Evolutionary conservation across 1,284 basidiomycete species (phyloP).

Genomic region (Melampsora larici-populina): DNA sequence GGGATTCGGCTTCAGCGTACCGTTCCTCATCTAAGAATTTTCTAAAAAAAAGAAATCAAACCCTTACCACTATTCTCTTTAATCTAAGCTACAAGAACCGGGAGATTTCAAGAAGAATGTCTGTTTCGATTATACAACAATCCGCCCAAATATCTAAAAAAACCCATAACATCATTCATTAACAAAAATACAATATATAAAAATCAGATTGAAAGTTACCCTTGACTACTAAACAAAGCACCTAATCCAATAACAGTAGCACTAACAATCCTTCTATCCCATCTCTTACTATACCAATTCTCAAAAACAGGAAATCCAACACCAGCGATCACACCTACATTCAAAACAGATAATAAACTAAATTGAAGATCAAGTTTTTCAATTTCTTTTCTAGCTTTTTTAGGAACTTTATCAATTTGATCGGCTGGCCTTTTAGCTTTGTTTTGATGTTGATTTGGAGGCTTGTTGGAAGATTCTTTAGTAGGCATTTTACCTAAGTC

Average conservation of each 20-base stretch:
- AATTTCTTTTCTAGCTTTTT: background rate
- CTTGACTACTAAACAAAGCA: constrained; percentile 67
- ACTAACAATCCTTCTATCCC: constrained; percentile 69
- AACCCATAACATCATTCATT: background rate
- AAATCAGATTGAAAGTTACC: constrained; percentile 57
- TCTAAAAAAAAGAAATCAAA: too few relatives aligned
- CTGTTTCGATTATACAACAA: background rate
- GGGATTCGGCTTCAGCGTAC: constrained; percentile 76
- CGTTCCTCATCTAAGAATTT: constrained; percentile 81
- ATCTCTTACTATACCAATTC: constrained; percentile 66
- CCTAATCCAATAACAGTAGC: constrained; percentile 65
- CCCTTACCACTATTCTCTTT: too few relatives aligned
- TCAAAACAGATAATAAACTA: background rate
- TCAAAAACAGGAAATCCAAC: constrained; percentile 62
- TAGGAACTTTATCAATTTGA: background rate
- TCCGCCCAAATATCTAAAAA: background rate
- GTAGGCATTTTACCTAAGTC: background rate
- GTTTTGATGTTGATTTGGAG: constrained; percentile 58
- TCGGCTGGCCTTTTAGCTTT: background rate
- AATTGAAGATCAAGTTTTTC: background rate
- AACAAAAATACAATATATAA: background rate
- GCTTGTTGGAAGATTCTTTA: background rate
- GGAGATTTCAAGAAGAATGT: too few relatives aligned
- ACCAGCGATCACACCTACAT: background rate
- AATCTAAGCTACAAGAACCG: too few relatives aligned